Evolutionary conservation across 441 rosid species (phyloP), one percentile per base, ranked within the genome.

Genomic region (Erodium chrysanthum): DNA sequence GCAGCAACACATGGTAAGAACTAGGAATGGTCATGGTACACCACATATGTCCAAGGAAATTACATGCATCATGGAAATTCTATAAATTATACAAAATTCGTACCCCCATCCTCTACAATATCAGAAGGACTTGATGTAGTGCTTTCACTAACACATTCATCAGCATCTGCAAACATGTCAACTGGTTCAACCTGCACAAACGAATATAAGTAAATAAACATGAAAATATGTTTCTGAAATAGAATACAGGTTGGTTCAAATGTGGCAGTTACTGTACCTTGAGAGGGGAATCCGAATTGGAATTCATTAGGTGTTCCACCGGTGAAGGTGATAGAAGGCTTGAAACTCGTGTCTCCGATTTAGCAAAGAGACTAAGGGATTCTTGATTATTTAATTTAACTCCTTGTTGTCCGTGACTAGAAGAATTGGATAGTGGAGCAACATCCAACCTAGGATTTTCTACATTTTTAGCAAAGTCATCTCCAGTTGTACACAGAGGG

Each of bases 71-170:
- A 46, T 10, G 15, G 63, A 21, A 71, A 58, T 63, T 18, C 35
- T 68, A 58, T 56, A 31, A 59, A 59, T 60, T 18, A 29, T 20
- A 40, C 3, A 62, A 69, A 73, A 72, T 67, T 71, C 31, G 73
- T 81, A 84, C 89, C 86, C 74, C 78, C 80, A 65, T 70, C 81
- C 66, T 78, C 82, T 23, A 79, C 83, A 46, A 59, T 67, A 75
- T 81, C 85, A 73, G 89, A 87, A 72, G 80, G 70, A 80, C 84
- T 86, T 64, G 84, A 68, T 9, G 83, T 81, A 70, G 85, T 77
- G 70, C 69, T 82, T 70, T 84, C 87, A 59, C 80, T 72, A 76
- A 81, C 70, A 69, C 75, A 79, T 76, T 76, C 87, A 80, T 82
- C 81, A 68, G 73, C 78, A 71, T 81, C 85, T 63, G 86, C 79